Conservation (phyloP, 169 alveolate species). For the Condylostoma magnum region DNA sequence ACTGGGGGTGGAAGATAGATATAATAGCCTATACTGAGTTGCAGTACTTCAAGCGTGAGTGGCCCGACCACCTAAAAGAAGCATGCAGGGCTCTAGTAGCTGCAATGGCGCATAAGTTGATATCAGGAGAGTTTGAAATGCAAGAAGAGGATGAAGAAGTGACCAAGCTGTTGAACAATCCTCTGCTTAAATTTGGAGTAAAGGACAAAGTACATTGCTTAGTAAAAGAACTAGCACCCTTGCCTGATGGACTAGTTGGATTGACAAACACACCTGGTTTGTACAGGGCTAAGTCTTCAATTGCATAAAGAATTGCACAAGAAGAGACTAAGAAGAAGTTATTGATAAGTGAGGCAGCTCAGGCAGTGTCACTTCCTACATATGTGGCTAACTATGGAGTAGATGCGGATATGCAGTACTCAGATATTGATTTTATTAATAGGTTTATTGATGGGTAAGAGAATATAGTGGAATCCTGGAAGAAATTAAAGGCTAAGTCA, state of each 20-base stretch:
- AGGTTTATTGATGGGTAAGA: constrained; percentile 22
- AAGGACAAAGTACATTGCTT: not conserved
- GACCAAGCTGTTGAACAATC: constrained; percentile 2
- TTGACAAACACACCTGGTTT: too few relatives aligned
- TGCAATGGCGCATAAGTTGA: not conserved
- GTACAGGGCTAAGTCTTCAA: too few relatives aligned
- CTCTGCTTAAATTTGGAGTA: constrained; percentile 11
- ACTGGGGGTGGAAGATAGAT: constrained; percentile 34
- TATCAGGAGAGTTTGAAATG: not conserved
- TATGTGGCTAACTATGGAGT: too few relatives aligned
- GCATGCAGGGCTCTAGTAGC: not conserved
- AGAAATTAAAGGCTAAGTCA: constrained; percentile 5
- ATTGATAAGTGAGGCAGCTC: too few relatives aligned
- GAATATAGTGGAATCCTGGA: not conserved
- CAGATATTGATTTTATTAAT: not conserved
- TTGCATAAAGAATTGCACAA: too few relatives aligned
- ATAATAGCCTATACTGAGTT: not conserved
- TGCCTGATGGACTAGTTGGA: too few relatives aligned
- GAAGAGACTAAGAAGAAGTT: too few relatives aligned
- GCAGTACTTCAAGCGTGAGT: not conserved
- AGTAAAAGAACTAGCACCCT: too few relatives aligned
- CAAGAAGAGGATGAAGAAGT: constrained; percentile 3
- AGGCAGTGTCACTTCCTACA: too few relatives aligned
- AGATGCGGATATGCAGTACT: not conserved
- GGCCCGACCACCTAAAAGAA: constrained; percentile 2